phyloP scores from a whole-genome alignment of 352 stramenopile genomes.

The Globisporangium nodosum region DNA sequence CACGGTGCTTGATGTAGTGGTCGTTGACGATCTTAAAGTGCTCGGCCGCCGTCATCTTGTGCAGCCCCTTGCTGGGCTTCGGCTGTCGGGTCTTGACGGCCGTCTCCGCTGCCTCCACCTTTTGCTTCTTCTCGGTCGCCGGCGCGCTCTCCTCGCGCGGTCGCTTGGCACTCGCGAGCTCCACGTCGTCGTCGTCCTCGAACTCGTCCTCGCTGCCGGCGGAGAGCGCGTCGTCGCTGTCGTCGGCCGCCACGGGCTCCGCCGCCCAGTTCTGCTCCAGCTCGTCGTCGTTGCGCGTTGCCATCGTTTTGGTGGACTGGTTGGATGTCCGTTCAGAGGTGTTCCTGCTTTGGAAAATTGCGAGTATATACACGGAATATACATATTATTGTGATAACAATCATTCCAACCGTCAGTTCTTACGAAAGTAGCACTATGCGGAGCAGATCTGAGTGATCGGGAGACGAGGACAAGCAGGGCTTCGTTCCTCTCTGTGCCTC shows the following conservation, averaged over 20 bases:
- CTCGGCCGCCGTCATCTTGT: slow-evolving; percentile 71
- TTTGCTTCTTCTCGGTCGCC: slow-evolving; percentile 50
- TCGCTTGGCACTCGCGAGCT: slow-evolving; percentile 45
- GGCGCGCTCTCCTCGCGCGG: slow-evolving; percentile 21
- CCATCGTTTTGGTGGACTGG: slow-evolving; percentile 4
- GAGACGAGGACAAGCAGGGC: too few species aligned
- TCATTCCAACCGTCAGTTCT: not conserved
- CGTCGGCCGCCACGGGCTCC: slow-evolving; percentile 28
- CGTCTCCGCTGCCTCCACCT: slow-evolving; percentile 11
- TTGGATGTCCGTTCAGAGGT: not conserved
- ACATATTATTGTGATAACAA: not conserved
- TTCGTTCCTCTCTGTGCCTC: too few species aligned
- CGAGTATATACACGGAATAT: too few species aligned
- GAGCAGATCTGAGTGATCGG: too few species aligned
- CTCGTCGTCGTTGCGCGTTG: slow-evolving; percentile 47
- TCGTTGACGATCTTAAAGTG: slow-evolving; percentile 84
- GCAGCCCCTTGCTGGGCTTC: slow-evolving; percentile 57
- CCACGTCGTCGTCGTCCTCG: slow-evolving; percentile 61
- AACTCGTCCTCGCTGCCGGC: slow-evolving; percentile 78
- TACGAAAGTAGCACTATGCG: too few species aligned
- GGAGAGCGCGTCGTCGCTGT: slow-evolving; percentile 50
- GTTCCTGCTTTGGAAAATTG: not conserved
- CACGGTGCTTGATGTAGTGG: slow-evolving; percentile 67
- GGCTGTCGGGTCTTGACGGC: slow-evolving; percentile 8
- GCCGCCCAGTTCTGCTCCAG: slow-evolving; percentile 62